These are phyloP conservation scores for Paspalum vaginatum DNA, from an alignment of 176 grass and related monocot genomes.

Conservation along the genomic window DNA sequence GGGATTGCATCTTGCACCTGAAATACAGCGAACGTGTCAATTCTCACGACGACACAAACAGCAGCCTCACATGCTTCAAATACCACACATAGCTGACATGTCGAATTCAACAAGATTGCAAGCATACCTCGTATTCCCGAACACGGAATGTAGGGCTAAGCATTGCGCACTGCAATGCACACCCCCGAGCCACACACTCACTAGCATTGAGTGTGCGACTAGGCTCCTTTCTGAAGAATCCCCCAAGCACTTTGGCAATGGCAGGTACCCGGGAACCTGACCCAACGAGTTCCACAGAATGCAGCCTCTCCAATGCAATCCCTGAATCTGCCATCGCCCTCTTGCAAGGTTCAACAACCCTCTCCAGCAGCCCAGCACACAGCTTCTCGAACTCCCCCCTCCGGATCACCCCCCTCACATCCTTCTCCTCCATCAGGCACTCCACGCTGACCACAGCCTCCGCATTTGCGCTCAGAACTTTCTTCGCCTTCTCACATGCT, in stretches of 20 bases:
- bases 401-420: conserved; percentile 80
- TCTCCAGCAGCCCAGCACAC: conserved; percentile 55
- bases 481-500: conserved; percentile 93
- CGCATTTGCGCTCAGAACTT: conserved; percentile 77
- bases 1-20: conserved; percentile 93
- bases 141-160: conserved; percentile 87
- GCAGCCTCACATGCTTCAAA: conserved; percentile 27
- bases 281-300: conserved; percentile 87
- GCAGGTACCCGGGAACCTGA: conserved; percentile 89
- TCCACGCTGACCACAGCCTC: conserved; percentile 83
- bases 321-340: conserved; percentile 56
- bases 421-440: conserved; percentile 98
- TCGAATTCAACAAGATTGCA: conserved; percentile 13
- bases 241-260: conserved; percentile 71
- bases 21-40: conserved; percentile 16
- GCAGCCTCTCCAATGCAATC: conserved; percentile 58
- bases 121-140: conserved; percentile 83
- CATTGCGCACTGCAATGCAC: conserved; percentile 95
- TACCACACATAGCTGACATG: conserved; percentile 1
- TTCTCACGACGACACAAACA: background rate
- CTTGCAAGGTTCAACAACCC: conserved; percentile 74
- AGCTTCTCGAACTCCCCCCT: conserved; percentile 90
- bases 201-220: conserved; percentile 92
- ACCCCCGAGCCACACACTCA: conserved; percentile 87
- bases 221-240: conserved; percentile 80